Base-by-base conservation (phyloP, 306 rosid genomes). In the Argentina anserina region DNA sequence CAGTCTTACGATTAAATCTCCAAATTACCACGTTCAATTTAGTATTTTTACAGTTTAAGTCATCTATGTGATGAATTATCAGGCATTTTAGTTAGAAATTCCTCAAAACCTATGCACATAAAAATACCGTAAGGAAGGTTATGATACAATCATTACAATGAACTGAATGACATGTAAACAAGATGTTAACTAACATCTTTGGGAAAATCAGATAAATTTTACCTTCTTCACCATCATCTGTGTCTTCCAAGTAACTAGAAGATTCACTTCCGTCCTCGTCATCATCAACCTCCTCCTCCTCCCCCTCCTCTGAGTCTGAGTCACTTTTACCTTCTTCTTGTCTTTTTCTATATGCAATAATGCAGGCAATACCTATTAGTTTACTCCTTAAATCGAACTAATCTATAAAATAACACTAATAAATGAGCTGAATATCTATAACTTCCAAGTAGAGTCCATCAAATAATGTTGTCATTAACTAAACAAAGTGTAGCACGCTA, bases 201-300 rank as follows among this genome's bases (percentile, higher is more conserved):
- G 47, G 9, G 14, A 41, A 49, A 67, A 45, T 23, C 59, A 29
- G 45, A 20, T 61, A 74, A 9, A 34, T 9, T 39, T 11, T 74
- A 89, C 98, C 90, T 84, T 90, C 86, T 46, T 67, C 80, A 41
- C 21, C 40, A 15, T 73, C 85, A 39, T 74, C 80, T 42, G 1
- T 83, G 63, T 80, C 80, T 67, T 85, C 81, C 49, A 31, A 76
- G 69, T 76, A 59, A 67, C 83, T 73, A 76, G 50, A 74, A 79
- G 85, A 80, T 80, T 84, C 33, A 66, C n/a, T 40, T 23, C 68
- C 41, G 2, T 77, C 84, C 31, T 81, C 80, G 40, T 69, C 77
- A 46, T 76, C 63, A 2, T 58, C 49, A 2, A 77, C 85, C 37
- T 78, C 80, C 43, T 70, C 76, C 26, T 79, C 83, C 59, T 59